Evolutionary conservation across 371 early-diverging fungal species (phyloP).

Genomic region (Syncephalis plumigaleata): DNA sequence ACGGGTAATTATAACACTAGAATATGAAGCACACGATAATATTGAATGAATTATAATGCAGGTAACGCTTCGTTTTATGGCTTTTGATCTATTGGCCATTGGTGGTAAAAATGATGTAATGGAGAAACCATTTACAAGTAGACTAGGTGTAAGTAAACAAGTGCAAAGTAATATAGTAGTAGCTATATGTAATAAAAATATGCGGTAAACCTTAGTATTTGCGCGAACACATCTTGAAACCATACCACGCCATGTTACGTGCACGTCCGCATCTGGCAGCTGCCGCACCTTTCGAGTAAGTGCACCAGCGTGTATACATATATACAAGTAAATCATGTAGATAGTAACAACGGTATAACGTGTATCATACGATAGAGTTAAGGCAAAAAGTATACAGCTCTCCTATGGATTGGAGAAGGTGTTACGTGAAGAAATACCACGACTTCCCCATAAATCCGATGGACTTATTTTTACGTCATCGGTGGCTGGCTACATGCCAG

Average conservation of each 20-base stretch:
- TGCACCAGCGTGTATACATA: not conserved
- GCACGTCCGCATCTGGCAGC: slow-evolving; percentile 17
- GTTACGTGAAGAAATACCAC: slow-evolving; percentile 47
- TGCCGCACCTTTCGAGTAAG: slow-evolving; percentile 44
- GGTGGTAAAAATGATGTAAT: slow-evolving; percentile 24
- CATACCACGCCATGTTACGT: slow-evolving; percentile 34
- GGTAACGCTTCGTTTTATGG: slow-evolving; percentile 27
- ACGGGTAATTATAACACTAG: slow-evolving; percentile 9
- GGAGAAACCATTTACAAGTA: slow-evolving; percentile 29
- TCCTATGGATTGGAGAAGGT: slow-evolving; percentile 46
- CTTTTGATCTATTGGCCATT: slow-evolving; percentile 61
- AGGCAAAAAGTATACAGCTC: slow-evolving; percentile 48
- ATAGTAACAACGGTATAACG: too few species aligned
- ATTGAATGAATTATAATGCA: slow-evolving; percentile 2
- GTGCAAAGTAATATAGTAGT: not conserved
- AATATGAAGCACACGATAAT: not conserved
- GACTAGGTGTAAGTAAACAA: slow-evolving; percentile 46
- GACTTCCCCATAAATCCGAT: slow-evolving; percentile 81
- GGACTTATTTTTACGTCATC: slow-evolving; percentile 94
- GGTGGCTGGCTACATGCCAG: slow-evolving; percentile 61
- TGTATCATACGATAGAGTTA: slow-evolving; percentile 18
- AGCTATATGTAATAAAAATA: not conserved
- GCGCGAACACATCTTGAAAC: slow-evolving; percentile 37
- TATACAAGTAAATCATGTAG: not conserved
- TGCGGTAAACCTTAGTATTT: slow-evolving; percentile 26